These are phyloP conservation scores for Arabidopsis arenosa DNA, from an alignment of 345 rosid genomes.

Conservation along the genomic window DNA sequence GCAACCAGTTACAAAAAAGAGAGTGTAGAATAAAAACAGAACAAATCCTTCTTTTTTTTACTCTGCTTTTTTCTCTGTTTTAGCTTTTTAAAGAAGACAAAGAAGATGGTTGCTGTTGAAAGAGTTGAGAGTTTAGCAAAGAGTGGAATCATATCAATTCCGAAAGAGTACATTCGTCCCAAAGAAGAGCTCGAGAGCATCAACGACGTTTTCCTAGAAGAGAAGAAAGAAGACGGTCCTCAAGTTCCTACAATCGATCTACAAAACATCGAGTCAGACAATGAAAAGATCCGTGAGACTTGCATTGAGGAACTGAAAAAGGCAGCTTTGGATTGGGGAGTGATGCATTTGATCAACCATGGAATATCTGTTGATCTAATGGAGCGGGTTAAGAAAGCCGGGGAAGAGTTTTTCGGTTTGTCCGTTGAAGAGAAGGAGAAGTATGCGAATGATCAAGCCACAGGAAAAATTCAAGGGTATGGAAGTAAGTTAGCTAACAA, in stretches of 20 bases:
- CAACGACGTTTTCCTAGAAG: constrained; percentile 79
- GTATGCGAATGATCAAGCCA: constrained; percentile 79
- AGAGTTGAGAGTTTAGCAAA: constrained; percentile 78
- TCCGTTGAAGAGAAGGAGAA: constrained; percentile 88
- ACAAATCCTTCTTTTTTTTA: neutral
- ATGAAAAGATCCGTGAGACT: constrained; percentile 50
- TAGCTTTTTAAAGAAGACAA: neutral
- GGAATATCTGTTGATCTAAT: constrained; percentile 67
- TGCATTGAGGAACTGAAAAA: constrained; percentile 60
- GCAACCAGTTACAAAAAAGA: constrained; percentile 2
- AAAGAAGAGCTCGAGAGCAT: constrained; percentile 77
- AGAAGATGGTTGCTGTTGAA: constrained; percentile 44
- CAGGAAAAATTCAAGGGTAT: constrained; percentile 87
- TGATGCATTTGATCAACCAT: constrained; percentile 94
- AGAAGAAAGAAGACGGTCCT: constrained; percentile 74
- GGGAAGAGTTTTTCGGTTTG: constrained; percentile 65
- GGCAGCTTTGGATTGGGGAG: constrained; percentile 87
- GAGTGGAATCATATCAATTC: constrained; percentile 79
- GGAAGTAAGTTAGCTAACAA: constrained; percentile 96
- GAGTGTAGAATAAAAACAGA: neutral
- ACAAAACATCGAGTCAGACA: constrained; percentile 62
- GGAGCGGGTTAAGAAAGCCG: constrained; percentile 69
- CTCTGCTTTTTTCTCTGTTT: constrained; percentile 31
- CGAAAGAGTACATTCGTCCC: constrained; percentile 77
- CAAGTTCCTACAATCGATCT: constrained; percentile 83